These are phyloP conservation scores for Mycena galericulata DNA, from an alignment of 768 basidiomycete genomes.

Conservation along the genomic window DNA sequence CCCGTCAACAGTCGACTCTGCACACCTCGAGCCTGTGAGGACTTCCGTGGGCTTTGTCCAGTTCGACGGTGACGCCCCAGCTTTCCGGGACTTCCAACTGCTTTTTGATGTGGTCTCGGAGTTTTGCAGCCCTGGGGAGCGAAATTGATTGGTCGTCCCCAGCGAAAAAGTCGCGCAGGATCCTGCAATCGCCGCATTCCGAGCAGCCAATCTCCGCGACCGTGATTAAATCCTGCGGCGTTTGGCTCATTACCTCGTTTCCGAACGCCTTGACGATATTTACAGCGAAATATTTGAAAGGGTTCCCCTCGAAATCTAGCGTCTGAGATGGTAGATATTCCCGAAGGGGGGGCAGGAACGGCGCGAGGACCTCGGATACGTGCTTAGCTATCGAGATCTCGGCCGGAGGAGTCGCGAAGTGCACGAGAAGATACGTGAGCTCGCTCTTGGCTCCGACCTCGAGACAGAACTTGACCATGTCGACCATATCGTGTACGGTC, in stretches of 20 bases:
- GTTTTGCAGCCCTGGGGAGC: not conserved
- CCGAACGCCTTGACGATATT: slow-evolving; percentile 9
- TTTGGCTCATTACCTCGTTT: not conserved
- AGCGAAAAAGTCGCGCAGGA: not conserved
- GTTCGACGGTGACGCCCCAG: not conserved
- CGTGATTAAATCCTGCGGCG: not conserved
- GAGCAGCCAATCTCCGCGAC: not conserved
- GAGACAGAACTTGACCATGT: slow-evolving; percentile 3
- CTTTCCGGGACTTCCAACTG: not conserved
- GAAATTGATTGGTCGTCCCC: not conserved
- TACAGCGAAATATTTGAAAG: not conserved
- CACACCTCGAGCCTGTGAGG: slow-evolving; percentile 4
- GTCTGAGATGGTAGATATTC: not conserved
- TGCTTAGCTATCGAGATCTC: not conserved
- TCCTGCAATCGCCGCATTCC: not conserved
- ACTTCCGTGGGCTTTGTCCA: not conserved
- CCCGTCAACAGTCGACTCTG: too few relatives aligned
- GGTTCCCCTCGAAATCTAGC: not conserved
- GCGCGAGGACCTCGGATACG: slow-evolving; percentile 12
- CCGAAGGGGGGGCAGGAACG: not conserved
- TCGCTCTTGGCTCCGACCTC: not conserved
- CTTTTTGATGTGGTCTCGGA: not conserved
- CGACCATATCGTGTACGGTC: slow-evolving; percentile 2
- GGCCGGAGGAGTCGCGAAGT: not conserved
- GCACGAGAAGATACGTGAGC: not conserved